Conservation (phyloP, 2,329 filamentous ascomycete species). For the Microcyclosporella mali region DNA sequence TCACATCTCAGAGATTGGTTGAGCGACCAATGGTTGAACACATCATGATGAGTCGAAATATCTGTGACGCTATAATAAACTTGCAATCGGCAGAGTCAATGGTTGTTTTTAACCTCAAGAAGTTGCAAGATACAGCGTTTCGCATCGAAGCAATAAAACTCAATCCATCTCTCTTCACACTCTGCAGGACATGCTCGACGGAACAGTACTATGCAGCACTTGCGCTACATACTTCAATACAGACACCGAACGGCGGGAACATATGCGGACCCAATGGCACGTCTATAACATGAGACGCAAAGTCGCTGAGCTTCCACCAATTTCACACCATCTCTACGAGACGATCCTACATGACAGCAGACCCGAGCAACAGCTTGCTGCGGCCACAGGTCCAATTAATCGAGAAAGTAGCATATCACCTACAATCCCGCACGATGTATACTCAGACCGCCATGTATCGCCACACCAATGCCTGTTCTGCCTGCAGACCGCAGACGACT, state of each 20-base stretch:
- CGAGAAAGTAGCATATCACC: not conserved
- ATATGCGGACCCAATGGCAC: slow-evolving; percentile 17
- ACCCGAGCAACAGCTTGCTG: not conserved
- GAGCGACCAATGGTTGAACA: too few species aligned
- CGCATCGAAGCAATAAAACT: too few species aligned
- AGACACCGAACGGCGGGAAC: slow-evolving; percentile 9
- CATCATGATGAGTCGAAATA: slow-evolving; percentile 2
- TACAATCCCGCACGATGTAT: too few species aligned
- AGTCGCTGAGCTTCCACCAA: slow-evolving; percentile 9
- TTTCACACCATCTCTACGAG: slow-evolving; percentile 5
- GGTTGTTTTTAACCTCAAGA: too few species aligned
- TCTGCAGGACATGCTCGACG: not conserved
- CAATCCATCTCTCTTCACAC: not conserved
- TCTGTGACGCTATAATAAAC: too few species aligned
- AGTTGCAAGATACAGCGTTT: too few species aligned
- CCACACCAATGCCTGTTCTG: slow-evolving; percentile 35
- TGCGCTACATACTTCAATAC: slow-evolving; percentile 11
- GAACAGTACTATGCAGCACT: slow-evolving; percentile 13
- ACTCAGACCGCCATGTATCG: too few species aligned
- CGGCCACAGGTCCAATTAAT: too few species aligned
- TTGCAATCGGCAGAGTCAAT: too few species aligned
- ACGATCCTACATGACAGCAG: not conserved
- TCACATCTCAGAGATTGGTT: too few species aligned
- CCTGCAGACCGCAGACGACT: slow-evolving; percentile 20
- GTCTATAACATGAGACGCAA: slow-evolving; percentile 16